Base-by-base conservation (phyloP, 768 basidiomycete species). In the Rhizopogon vinicolor region DNA sequence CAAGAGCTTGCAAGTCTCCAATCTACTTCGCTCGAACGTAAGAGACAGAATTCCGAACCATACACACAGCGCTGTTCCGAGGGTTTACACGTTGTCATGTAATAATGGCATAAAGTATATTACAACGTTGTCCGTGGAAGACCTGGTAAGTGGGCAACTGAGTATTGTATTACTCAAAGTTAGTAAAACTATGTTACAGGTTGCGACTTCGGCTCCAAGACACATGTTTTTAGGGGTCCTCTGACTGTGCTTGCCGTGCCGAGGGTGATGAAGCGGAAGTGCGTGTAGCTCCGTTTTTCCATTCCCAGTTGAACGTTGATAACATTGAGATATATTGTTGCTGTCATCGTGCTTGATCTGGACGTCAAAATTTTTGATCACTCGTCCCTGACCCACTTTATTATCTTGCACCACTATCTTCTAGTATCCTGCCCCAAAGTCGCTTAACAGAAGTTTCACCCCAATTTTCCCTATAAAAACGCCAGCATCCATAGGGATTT, bases 391-490 rank as follows among this genome's bases (percentile, higher is more conserved):
- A 40, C 65, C 61, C 57, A 58, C 35, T 59, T 68, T 69, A 58
- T 60, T 69, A 58, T 60, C 39, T 55, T 19, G 42, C 3, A 54
- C 56, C 49, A 31, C 40, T 53, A 53, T 53, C 52, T 25, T 25
- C 25, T 25, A 25, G 25, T 25, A 25, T 25, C 22, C 25, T 25
- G 25, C 25, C 54, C 44, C 48, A 35, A 55, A 49, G 51, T 43
- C 33, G 16, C 31, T 52, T 52, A 25, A 25, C 25, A 5, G 22
- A 22, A 22, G 44, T 14, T 22, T 39, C 7, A 46, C 68, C 67
- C 62, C 33, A 33, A 33, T 42, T 68, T 65, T 60, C 42, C 53
- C 16, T 70, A 70, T 69, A 70, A 67, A 66, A 70, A 22, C 42
- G 49, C 44, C 8, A 7, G 9, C 19, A 46, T 43, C 35, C 12